Conservation (phyloP, 139 green algal genomes). For the Bryopsis sp. region DNA sequence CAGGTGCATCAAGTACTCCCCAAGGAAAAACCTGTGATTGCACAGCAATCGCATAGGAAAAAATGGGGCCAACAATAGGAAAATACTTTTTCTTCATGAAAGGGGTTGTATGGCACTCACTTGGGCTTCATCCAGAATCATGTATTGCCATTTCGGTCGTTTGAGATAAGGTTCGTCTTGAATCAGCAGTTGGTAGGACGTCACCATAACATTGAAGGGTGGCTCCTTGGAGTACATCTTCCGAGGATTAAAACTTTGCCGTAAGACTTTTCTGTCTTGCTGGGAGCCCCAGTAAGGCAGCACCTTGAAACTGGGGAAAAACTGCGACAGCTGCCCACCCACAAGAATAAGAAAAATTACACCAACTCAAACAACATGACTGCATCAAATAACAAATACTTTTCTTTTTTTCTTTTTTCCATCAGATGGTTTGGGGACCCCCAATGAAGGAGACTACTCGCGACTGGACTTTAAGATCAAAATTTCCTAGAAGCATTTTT, state of each 20-base stretch:
- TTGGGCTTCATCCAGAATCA: slow-evolving; percentile 82
- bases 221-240: slow-evolving; percentile 35
- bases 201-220: slow-evolving; percentile 80
- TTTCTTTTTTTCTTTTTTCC: no score
- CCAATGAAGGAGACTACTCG: no score
- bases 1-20: no score
- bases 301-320: slow-evolving; percentile 21
- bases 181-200: slow-evolving; percentile 81
- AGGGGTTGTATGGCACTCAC: no score
- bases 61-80: no score
- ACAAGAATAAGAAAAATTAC: background rate
- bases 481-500: no score
- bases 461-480: no score
- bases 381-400: no score
- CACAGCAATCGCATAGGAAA: no score
- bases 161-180: slow-evolving; percentile 60
- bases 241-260: slow-evolving; percentile 36
- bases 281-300: slow-evolving; percentile 47
- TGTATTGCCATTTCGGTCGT: slow-evolving; percentile 70
- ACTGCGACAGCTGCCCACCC: slow-evolving; percentile 7
- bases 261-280: slow-evolving; percentile 36
- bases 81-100: no score
- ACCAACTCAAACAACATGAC: background rate
- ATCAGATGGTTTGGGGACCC: no score
- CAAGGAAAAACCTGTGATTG: no score